Evolutionary conservation across 305 asterid genomes (phyloP), one percentile per base, ranked within the genome.

Genomic region (Fraxinus albicans): DNA sequence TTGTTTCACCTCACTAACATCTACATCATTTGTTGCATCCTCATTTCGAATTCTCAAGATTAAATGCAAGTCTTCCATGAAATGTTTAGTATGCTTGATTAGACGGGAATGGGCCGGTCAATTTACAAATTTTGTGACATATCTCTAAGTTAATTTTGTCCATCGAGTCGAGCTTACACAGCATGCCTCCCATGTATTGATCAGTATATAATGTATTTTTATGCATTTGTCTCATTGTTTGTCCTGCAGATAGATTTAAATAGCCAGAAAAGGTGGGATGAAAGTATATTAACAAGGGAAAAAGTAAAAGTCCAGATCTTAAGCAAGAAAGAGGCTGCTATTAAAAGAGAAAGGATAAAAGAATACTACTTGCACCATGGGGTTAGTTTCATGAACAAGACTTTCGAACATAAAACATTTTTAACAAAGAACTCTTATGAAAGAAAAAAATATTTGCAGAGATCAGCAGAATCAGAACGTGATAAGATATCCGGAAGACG

Each of bases 231-330:
- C 29, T 76, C 6, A 21, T 19, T 58, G 21, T 73, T 77, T 65
- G n/a, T 58, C 65, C 25, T 21, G 10, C 92, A 95, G 98, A 91
- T 91, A 36, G 97, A 93, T 86, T 77, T 85, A 40, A 93, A 92
- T 87, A 91, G 96, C 91, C 93, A 95, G 88, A 92, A 87, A 77
- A 90, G 89, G 88, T 95, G 99, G 98, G 97, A 95, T 58, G 92
- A 93, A 83, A 90, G 96, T 67, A 83, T 87, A 81, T 82, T 94
- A 84, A 86, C 97, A 35, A 93, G 85, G 86, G 93, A 89, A 76
- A 94, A 94, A 83, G 85, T 86, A 74, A 89, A 89, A 82, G 88
- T 92, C 65, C 77, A 86, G 76, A 82, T 89, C 84, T 86, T 88
- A 47, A 91, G 86, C 83, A 95, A 87, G 87, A 90, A 89, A 88